Conservation (phyloP, 352 stramenopile species). For the Thalassiosira livingstoniorum region DNA sequence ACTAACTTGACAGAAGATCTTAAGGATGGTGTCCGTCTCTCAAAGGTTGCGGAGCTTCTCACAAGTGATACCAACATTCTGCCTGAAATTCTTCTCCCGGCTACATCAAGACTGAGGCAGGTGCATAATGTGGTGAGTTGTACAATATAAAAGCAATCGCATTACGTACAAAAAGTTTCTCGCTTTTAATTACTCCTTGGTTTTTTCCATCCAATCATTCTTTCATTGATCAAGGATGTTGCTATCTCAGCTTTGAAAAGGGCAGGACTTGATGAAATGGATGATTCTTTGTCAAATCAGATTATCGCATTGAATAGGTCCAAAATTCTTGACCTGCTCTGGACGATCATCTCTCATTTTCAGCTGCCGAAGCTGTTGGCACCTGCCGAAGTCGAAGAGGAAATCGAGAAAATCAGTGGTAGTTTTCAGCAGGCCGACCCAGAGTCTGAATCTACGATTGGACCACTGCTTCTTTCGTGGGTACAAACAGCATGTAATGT, state of each 20-base stretch:
- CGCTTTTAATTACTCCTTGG: too few relatives aligned
- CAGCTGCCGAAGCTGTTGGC: slow-evolving; percentile 91
- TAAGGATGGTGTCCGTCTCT: slow-evolving; percentile 94
- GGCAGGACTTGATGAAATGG: slow-evolving; percentile 62
- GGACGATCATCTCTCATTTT: slow-evolving; percentile 91
- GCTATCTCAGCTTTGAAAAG: slow-evolving; percentile 86
- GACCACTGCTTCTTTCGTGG: slow-evolving; percentile 90
- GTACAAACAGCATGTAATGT: slow-evolving; percentile 91
- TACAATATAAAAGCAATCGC: too few relatives aligned
- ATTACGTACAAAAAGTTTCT: too few relatives aligned
- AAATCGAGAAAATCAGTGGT: slow-evolving; percentile 81
- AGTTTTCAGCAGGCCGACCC: not conserved
- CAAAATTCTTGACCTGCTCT: slow-evolving; percentile 94
- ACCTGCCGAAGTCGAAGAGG: slow-evolving; percentile 79
- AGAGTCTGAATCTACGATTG: slow-evolving; percentile 43
- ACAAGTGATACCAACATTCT: slow-evolving; percentile 85
- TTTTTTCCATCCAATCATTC: too few relatives aligned
- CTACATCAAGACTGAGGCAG: slow-evolving; percentile 94
- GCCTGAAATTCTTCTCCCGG: slow-evolving; percentile 90
- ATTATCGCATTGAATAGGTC: slow-evolving; percentile 96
- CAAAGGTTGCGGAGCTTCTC: slow-evolving; percentile 92
- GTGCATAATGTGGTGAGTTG: slow-evolving; percentile 95
- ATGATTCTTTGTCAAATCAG: slow-evolving; percentile 89
- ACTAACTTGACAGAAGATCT: slow-evolving; percentile 93
- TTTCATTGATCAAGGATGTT: too few relatives aligned